These are phyloP conservation scores for Colletotrichum liriopes DNA, from an alignment of 2,329 filamentous ascomycete genomes.

Conservation along the genomic window DNA sequence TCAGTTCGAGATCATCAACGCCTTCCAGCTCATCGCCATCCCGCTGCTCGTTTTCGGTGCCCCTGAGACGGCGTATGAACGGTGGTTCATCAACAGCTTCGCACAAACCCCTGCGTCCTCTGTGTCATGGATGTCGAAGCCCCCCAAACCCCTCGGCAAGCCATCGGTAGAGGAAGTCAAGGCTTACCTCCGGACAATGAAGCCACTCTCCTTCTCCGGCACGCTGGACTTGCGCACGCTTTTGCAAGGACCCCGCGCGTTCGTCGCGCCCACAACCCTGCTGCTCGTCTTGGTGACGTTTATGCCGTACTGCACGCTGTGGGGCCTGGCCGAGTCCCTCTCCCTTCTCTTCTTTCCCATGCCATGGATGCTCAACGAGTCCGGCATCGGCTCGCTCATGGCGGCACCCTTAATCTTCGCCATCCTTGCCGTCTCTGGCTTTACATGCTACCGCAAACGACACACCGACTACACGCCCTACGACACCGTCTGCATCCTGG, in stretches of 20 bases:
- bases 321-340: conserved; percentile 62
- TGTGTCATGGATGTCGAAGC: conserved; percentile 25
- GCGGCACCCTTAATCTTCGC: conserved; percentile 61
- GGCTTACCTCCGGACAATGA: conserved; percentile 58
- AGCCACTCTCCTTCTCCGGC: conserved; percentile 56
- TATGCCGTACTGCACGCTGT: conserved; percentile 63
- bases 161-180: conserved; percentile 53
- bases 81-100: conserved; percentile 49
- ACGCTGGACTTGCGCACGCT: conserved; percentile 50
- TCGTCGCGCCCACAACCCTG: conserved; percentile 65
- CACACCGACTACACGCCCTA: conserved; percentile 52
- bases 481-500: conserved; percentile 54
- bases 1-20: conserved; percentile 67
- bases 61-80: conserved; percentile 69
- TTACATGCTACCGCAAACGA: conserved; percentile 53
- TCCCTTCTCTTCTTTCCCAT: conserved; percentile 63
- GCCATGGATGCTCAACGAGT: conserved; percentile 58
- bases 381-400: conserved; percentile 62
- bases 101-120: conserved; percentile 42
- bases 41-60: conserved; percentile 63
- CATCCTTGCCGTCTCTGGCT: conserved; percentile 50
- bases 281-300: conserved; percentile 62
- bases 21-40: conserved; percentile 63
- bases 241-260: conserved; percentile 64
- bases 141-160: conserved; percentile 35